phyloP scores from a whole-genome alignment of 257 asterid species.

The Primulina huaijiensis region DNA sequence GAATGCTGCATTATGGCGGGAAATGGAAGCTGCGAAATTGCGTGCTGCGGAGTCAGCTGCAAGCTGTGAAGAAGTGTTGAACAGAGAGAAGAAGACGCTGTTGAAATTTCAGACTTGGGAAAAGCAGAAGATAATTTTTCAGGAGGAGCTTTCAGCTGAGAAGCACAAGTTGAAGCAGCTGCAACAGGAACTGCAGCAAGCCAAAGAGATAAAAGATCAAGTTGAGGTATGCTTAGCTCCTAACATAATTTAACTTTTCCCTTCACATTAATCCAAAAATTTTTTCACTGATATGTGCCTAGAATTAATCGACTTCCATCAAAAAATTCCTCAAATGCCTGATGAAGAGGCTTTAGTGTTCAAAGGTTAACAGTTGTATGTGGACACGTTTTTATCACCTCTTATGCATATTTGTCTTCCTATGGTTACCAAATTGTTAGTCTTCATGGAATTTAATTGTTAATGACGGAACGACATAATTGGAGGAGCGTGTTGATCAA shows the following conservation, averaged over 20 bases:
- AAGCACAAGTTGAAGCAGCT: conserved; percentile 43
- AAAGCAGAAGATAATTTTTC: conserved; percentile 69
- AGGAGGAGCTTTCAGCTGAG: conserved; percentile 77
- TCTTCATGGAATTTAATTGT: background rate
- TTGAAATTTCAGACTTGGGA: conserved; percentile 76
- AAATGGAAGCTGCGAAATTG: conserved; percentile 75
- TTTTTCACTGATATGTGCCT: conserved; percentile 1
- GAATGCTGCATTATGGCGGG: conserved; percentile 61
- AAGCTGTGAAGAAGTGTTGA: conserved; percentile 66
- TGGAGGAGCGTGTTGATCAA: conserved; percentile 2
- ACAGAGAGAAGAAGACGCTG: conserved; percentile 74
- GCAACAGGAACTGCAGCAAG: conserved; percentile 56
- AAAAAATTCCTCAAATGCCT: conserved; percentile 18
- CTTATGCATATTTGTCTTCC: conserved; percentile 10
- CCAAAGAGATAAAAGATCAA: conserved; percentile 52
- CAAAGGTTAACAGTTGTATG: background rate
- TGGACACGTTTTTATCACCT: background rate
- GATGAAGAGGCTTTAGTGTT: conserved; percentile 14
- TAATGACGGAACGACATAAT: background rate
- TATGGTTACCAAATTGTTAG: background rate
- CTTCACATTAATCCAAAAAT: conserved; percentile 17
- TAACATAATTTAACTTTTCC: conserved; percentile 8
- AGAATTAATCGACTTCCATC: conserved; percentile 13
- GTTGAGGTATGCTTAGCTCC: conserved; percentile 61
- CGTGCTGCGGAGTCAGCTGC: conserved; percentile 76